These are phyloP conservation scores for Canavalia ensiformis DNA, from an alignment of 306 rosid genomes.

Conservation along the genomic window DNA sequence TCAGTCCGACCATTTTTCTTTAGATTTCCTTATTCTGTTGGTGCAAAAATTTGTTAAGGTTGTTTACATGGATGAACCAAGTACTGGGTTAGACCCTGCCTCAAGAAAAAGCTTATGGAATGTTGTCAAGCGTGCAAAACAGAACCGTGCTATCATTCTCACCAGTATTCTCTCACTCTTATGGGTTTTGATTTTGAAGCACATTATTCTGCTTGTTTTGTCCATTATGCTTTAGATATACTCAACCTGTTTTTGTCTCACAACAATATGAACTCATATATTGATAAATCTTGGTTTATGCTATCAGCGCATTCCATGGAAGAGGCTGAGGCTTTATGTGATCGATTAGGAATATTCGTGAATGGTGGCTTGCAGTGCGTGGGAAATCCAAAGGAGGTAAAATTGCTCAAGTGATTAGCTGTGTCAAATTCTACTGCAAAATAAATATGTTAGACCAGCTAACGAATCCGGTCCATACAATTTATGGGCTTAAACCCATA, in stretches of 20 bases:
- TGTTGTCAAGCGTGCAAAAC: constrained; percentile 80
- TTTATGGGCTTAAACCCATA: neutral
- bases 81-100: constrained; percentile 91
- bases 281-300: constrained; percentile 42
- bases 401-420: constrained; percentile 15
- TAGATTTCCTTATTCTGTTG: constrained; percentile 5
- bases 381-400: constrained; percentile 92
- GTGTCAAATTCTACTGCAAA: constrained; percentile 33
- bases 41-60: constrained; percentile 59
- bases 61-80: constrained; percentile 96
- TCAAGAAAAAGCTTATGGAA: constrained; percentile 86
- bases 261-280: neutral
- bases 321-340: constrained; percentile 90
- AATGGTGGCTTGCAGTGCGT: constrained; percentile 89
- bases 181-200: constrained; percentile 17
- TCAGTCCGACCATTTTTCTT: neutral
- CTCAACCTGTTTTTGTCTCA: constrained; percentile 16
- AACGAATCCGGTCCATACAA: neutral
- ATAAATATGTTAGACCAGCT: neutral
- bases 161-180: constrained; percentile 68
- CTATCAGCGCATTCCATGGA: constrained; percentile 96
- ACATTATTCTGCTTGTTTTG: constrained; percentile 7
- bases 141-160: constrained; percentile 81
- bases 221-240: neutral
- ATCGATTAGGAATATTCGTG: constrained; percentile 84